Base-by-base conservation (phyloP, 2,329 filamentous ascomycete species). In the Fusarium veterinarium region DNA sequence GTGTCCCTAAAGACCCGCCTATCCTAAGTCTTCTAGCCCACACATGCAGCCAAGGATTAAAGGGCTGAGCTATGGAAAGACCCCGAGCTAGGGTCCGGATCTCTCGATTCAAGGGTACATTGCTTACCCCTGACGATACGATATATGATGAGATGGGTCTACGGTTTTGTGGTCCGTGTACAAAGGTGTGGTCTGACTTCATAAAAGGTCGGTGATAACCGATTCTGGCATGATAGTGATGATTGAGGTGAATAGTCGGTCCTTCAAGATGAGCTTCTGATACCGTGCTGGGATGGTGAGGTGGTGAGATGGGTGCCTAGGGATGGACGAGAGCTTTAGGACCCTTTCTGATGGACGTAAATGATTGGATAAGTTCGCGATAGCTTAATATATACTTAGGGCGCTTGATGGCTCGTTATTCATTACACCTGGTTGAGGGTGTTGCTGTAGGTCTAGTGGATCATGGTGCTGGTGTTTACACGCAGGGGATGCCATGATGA, bases 41-140 rank as follows among this genome's bases (percentile, higher is more conserved):
- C 49, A 52, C 57, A 64, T 67, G 64, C 60, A 38, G 44, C 48
- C 70, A 68, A 57, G 68, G 58, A 68, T 69, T 8, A 65, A 35
- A 72, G 49, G 58, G 53, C 60, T 59, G 56, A 57, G 31, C 41
- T 56, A 59, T 44, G 35, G 19, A 62, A 59, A 60, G 49, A 57
- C 55, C 52, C 64, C 45, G 28, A 40, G 46, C 44, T 41, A 58
- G 37, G 46, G 25, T 19, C 20, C n/a, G 10, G 20, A 46, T 55
- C 57, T 67, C 25, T 30, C 13, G 19, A 59, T 40, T 42, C 31
- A 59, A 41, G 40, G 42, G 33, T 41, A 30, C 40, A 37, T 38
- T n/a, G 6, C 20, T 25, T 51, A 33, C 30, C 49, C 49, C n/a
- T 58, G 23, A 25, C n/a, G 11, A 42, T 38, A 49, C 42, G 56